Conservation (phyloP, 495 filamentous ascomycete species). For the Antarctomyces pellizariae region DNA sequence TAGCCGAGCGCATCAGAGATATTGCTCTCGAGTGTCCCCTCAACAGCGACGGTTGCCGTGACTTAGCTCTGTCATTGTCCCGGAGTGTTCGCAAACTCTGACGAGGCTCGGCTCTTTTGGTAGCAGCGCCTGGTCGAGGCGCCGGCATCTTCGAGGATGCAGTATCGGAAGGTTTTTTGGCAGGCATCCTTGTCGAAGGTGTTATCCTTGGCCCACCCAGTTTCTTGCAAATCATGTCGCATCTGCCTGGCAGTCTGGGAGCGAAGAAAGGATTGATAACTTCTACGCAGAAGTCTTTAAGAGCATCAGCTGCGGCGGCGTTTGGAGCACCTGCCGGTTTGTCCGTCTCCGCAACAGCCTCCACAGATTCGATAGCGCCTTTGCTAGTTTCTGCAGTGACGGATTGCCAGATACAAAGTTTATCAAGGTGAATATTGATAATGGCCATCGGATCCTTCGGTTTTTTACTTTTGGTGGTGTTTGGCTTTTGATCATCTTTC, state of each 20-base stretch:
- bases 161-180: constrained; percentile 21
- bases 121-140: constrained; percentile 29
- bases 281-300: constrained; percentile 62
- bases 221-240: constrained; percentile 59
- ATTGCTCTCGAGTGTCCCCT: constrained; percentile 25
- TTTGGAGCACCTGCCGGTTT: constrained; percentile 13
- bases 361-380: background rate
- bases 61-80: constrained; percentile 41
- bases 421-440: constrained; percentile 69
- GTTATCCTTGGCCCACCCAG: constrained; percentile 51
- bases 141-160: constrained; percentile 10
- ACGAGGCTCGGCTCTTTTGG: constrained; percentile 29
- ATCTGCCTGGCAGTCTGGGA: constrained; percentile 59
- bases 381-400: constrained; percentile 25
- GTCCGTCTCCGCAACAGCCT: constrained; percentile 11
- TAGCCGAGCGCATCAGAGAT: constrained; percentile 46
- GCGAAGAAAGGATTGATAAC: constrained; percentile 87
- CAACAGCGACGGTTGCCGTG: too few relatives aligned
- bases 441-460: constrained; percentile 25
- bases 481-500: constrained; percentile 18
- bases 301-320: constrained; percentile 19
- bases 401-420: constrained; percentile 94
- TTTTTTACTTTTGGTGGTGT: constrained; percentile 16
- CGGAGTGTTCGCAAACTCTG: constrained; percentile 43
- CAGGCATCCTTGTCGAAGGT: constrained; percentile 36